phyloP scores from a whole-genome alignment of 306 rosid species.

The Vigna nakashimae region DNA sequence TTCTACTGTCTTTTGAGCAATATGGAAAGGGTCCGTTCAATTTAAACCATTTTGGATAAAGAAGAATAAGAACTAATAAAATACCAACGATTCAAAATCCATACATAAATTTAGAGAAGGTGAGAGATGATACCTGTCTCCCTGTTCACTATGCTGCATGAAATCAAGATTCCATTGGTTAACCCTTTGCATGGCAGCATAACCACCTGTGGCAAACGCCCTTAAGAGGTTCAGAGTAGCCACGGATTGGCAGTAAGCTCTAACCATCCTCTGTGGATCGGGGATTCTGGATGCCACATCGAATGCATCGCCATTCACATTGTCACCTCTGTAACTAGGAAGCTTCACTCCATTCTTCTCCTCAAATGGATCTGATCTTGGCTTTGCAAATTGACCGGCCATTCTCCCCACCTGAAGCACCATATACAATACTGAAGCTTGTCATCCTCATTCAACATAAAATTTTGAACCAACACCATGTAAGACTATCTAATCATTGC shows the following conservation, averaged over 20 bases:
- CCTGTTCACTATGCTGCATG: slow-evolving; percentile 55
- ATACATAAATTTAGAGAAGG: slow-evolving; percentile 10
- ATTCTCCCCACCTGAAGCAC: slow-evolving; percentile 55
- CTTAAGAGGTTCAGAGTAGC: slow-evolving; percentile 59
- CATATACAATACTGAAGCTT: slow-evolving; percentile 26
- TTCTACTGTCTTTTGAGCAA: slow-evolving; percentile 21
- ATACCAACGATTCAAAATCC: not conserved
- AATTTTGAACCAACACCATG: not conserved
- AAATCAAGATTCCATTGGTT: slow-evolving; percentile 54
- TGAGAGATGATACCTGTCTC: slow-evolving; percentile 40
- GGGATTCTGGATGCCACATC: slow-evolving; percentile 52
- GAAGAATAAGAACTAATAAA: slow-evolving; percentile 4
- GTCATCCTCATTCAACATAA: slow-evolving; percentile 35
- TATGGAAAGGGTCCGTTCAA: slow-evolving; percentile 10
- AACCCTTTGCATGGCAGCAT: slow-evolving; percentile 65
- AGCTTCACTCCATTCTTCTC: slow-evolving; percentile 57
- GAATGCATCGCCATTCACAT: slow-evolving; percentile 60
- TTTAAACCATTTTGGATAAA: not conserved
- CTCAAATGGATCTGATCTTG: slow-evolving; percentile 59
- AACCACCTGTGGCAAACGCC: slow-evolving; percentile 62
- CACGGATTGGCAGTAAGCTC: slow-evolving; percentile 63
- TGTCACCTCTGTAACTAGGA: slow-evolving; percentile 65
- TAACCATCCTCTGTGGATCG: slow-evolving; percentile 60
- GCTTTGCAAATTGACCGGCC: slow-evolving; percentile 63
- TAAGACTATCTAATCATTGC: not conserved